Base-by-base conservation (phyloP, 1,284 basidiomycete genomes). In the Rhodotorula sp. region DNA sequence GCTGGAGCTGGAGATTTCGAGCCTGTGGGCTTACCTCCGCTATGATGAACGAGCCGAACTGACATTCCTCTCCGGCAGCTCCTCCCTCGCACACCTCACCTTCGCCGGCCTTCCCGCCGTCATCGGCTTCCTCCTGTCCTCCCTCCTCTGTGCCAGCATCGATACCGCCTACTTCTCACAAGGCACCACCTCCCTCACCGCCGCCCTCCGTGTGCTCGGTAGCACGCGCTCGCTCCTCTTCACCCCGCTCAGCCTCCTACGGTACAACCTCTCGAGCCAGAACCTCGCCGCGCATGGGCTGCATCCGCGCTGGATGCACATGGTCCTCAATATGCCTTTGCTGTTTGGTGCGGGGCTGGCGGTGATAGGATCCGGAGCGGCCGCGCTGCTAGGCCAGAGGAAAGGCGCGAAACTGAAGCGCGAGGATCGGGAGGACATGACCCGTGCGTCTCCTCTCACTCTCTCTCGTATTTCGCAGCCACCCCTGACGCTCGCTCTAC, bases 251-350 rank as follows among this genome's bases (percentile, higher is more conserved):
- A 81, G 80, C 59, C 76, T 80, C 27, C 70, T 81, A n/a, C 59
- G 70, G 48, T 82, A 82, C 70, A 82, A 82, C 61, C n/a, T 78
- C 15, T 65, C 70, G 34, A 60, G 69, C 22, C 54, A 61, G 8
- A 82, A 82, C 58, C 79, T 82, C 22, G 77, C 78, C 0, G 62
- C 74, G 50, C 81, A 82, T 61, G 81, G 81, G 1, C 29, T 81
- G 21, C 81, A 82, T 60, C 81, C 81, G 22, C 74, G 78, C 3
- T 82, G 75, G 68, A 61, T 82, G 37, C 81, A 82, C 61, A 50
- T 65, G 0, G 44, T 76, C 29, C 79, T 80, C 58, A 82, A 82
- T 58, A 64, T 73, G 61, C 81, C 81, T 15, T 77, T 82, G 74
- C 75, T 82, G 2, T 76, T 80, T 15, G 81, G 81, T 2, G 62